phyloP scores from a whole-genome alignment of 306 rosid genomes.

The Castanea sativa region DNA sequence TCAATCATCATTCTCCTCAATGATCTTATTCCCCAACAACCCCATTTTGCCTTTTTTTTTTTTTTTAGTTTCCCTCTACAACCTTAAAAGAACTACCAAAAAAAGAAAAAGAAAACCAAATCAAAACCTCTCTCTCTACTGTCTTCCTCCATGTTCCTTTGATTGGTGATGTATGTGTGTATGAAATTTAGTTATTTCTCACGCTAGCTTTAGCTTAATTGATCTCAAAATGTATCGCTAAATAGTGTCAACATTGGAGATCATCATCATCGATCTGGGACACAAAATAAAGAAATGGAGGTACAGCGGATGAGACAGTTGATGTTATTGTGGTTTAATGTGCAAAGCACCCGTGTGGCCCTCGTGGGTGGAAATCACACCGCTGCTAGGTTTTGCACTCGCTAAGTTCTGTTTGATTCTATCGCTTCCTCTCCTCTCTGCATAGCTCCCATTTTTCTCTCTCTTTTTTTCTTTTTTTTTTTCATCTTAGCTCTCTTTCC shows the following conservation, averaged over 20 bases:
- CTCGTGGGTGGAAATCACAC: slow-evolving; percentile 96
- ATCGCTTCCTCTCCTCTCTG: neutral
- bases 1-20: neutral
- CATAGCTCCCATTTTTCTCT: neutral
- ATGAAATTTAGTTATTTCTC: neutral
- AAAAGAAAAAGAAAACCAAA: neutral
- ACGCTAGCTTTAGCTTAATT: neutral
- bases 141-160: slow-evolving; percentile 29
- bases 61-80: slow-evolving; percentile 4
- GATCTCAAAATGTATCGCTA: slow-evolving; percentile 23
- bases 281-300: slow-evolving; percentile 46
- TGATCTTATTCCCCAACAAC: neutral
- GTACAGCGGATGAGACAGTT: slow-evolving; percentile 62
- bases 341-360: slow-evolving; percentile 38
- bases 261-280: slow-evolving; percentile 43
- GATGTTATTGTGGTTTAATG: slow-evolving; percentile 47
- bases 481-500: neutral
- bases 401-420: slow-evolving; percentile 29
- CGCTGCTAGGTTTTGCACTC: slow-evolving; percentile 77
- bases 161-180: slow-evolving; percentile 27
- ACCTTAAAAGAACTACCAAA: neutral
- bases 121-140: slow-evolving; percentile 13
- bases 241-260: neutral
- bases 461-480: neutral
- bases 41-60: slow-evolving; percentile 3